Evolutionary conservation across 208 protist species (phyloP), one percentile per base, ranked within the genome.

Genomic region (Lotmaria passim): DNA sequence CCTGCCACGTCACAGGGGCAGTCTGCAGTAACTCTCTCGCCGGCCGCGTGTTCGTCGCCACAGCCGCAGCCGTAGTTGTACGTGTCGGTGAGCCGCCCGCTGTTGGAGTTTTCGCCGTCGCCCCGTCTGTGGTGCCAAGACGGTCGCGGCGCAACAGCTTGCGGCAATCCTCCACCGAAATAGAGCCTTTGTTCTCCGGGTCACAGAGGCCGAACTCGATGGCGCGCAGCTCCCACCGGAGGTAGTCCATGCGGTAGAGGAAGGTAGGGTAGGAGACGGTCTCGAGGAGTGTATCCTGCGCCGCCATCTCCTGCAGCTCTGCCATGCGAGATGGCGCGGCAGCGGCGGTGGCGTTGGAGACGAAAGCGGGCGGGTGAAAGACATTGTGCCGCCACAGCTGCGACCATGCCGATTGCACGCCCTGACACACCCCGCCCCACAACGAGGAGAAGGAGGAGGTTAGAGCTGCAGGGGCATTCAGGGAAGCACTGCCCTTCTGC

Each of bases 121-220:
- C 50, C 30, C 30, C 17, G 0, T 17, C 43, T 15, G 23, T 14
- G 21, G 30, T 19, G 26, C 31, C 30, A 1, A 41, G 17, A 47
- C 7, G 26, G 65, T 68, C 67, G 8, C 62, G 63, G 38, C 69
- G 52, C n/a, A 92, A 53, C 59, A 92, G 73, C 33, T 41, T 19
- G 10, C 62, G 59, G 66, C 83, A 87, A 36, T 93, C 78, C 15
- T 73, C 48, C 28, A 88, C 24, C 7, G 65, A 68, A 41, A 91
- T 89, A 66, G 63, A 19, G 17, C 85, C 81, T 0, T 52, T 86
- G 76, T 91, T 89, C 34, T 46, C 11, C 38, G 69, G 63, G 51
- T 91, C 88, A 36, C 81, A 85, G 1, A 86, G 62, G 30, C 83
- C 73, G 48, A 90, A 91, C 75, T 87, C 85, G 41, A 93, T 52